Evolutionary conservation across 2,329 filamentous ascomycete species (phyloP).

Genomic region (Colletotrichum tropicicola): DNA sequence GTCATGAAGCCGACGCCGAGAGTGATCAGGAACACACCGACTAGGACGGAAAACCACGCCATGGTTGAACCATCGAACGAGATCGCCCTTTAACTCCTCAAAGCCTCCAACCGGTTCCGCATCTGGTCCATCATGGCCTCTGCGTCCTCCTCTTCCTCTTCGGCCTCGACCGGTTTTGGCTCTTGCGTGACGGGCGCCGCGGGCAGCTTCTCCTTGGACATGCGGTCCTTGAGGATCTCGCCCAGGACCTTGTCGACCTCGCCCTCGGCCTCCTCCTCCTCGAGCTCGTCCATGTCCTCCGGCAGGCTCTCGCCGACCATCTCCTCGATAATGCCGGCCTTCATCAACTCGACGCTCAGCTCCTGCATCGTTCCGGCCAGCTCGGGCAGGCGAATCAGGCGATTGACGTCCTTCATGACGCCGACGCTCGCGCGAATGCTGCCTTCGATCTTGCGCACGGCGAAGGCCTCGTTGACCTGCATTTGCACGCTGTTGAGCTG

Average conservation of each 20-base stretch:
- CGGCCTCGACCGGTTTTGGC: constrained; percentile 60
- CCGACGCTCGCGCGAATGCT: constrained; percentile 86
- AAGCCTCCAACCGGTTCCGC: constrained; percentile 87
- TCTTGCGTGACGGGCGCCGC: constrained; percentile 62
- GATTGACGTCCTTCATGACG: constrained; percentile 98
- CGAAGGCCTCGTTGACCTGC: constrained; percentile 97
- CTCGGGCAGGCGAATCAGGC: constrained; percentile 83
- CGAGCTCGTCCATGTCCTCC: constrained; percentile 74
- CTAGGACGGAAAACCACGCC: background rate
- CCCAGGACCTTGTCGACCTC: constrained; percentile 95
- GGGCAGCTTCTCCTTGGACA: constrained; percentile 68
- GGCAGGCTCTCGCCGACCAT: constrained; percentile 91
- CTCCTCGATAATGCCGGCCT: constrained; percentile 96
- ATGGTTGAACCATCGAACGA: background rate
- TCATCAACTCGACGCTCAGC: constrained; percentile 86
- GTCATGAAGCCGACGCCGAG: no score
- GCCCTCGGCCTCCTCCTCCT: constrained; percentile 75
- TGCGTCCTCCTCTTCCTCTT: constrained; percentile 79
- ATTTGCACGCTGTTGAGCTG: constrained; percentile 94
- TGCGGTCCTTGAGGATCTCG: constrained; percentile 86
- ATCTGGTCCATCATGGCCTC: constrained; percentile 95
- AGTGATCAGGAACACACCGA: background rate
- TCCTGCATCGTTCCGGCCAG: constrained; percentile 90
- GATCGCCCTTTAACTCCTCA: constrained; percentile 74
- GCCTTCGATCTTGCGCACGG: constrained; percentile 94